Evolutionary conservation across 805 yeast genomes (phyloP).

Genomic region (Brettanomyces nanus): DNA sequence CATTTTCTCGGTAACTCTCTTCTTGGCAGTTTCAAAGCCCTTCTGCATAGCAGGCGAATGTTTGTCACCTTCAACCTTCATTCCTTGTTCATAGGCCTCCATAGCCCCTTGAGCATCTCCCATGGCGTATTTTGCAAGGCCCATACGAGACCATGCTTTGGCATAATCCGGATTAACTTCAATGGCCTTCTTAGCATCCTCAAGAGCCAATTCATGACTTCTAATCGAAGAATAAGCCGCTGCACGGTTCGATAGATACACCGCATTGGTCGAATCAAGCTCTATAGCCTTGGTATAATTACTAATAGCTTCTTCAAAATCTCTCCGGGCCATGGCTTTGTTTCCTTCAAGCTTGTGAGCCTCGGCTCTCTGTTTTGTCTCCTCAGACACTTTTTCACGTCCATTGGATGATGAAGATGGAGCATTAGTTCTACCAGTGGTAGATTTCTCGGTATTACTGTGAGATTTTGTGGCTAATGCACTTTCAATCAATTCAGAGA

Average conservation of each 20-base stretch:
- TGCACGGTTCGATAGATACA: slow-evolving; percentile 89
- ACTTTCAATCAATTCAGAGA: slow-evolving; percentile 36
- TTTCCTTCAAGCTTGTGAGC: slow-evolving; percentile 80
- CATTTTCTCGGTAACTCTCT: slow-evolving; percentile 72
- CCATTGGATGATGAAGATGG: slow-evolving; percentile 28
- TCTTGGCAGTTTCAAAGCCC: slow-evolving; percentile 91
- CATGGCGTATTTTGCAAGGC: slow-evolving; percentile 87
- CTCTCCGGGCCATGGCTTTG: slow-evolving; percentile 72
- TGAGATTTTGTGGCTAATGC: slow-evolving; percentile 7
- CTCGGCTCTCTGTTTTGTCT: slow-evolving; percentile 68
- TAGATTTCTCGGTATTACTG: slow-evolving; percentile 11
- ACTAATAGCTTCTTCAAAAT: slow-evolving; percentile 62
- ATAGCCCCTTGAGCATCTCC: slow-evolving; percentile 88
- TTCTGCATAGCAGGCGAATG: slow-evolving; percentile 86
- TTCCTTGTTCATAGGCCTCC: slow-evolving; percentile 83
- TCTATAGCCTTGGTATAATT: slow-evolving; percentile 77
- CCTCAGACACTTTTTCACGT: no score
- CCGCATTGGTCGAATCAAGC: slow-evolving; percentile 63
- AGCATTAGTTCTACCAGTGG: slow-evolving; percentile 35
- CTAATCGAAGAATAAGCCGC: slow-evolving; percentile 85
- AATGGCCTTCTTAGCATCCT: slow-evolving; percentile 79
- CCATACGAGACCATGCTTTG: slow-evolving; percentile 91
- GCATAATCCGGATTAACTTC: slow-evolving; percentile 71
- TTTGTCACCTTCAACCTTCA: slow-evolving; percentile 77
- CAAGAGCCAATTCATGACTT: slow-evolving; percentile 68